Evolutionary conservation across 2,329 filamentous ascomycete genomes (phyloP).

Genomic region (Cordyceps militaris): DNA sequence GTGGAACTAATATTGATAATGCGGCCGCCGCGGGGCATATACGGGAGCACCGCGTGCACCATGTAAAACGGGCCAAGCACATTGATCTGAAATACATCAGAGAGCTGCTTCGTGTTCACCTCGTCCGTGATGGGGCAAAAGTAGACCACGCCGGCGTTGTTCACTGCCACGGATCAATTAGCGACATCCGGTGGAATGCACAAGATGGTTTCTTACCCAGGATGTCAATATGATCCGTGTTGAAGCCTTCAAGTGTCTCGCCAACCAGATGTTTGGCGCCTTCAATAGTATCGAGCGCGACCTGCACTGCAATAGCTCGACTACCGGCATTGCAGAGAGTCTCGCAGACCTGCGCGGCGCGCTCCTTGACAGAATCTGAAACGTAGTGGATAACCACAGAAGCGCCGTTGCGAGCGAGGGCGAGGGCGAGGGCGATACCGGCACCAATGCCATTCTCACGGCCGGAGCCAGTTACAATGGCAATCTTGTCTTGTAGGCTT

Average conservation of each 20-base stretch:
- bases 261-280: slow-evolving; percentile 26
- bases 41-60: slow-evolving; percentile 25
- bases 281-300: slow-evolving; percentile 25
- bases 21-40: slow-evolving; percentile 29
- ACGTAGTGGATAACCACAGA: slow-evolving; percentile 34
- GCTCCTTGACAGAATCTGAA: slow-evolving; percentile 24
- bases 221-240: slow-evolving; percentile 33
- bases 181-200: not conserved
- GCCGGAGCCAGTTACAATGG: slow-evolving; percentile 39
- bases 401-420: slow-evolving; percentile 35
- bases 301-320: slow-evolving; percentile 26
- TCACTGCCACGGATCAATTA: slow-evolving; percentile 21
- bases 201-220: slow-evolving; percentile 23
- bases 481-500: slow-evolving; percentile 33
- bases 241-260: slow-evolving; percentile 28
- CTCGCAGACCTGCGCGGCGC: slow-evolving; percentile 26
- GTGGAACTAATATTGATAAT: slow-evolving; percentile 22
- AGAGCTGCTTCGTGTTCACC: slow-evolving; percentile 20
- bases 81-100: slow-evolving; percentile 27
- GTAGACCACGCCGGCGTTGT: slow-evolving; percentile 28
- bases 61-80: slow-evolving; percentile 29
- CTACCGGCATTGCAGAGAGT: slow-evolving; percentile 24
- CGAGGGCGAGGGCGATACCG: slow-evolving; percentile 31
- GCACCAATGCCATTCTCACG: slow-evolving; percentile 38
- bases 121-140: slow-evolving; percentile 17